Evolutionary conservation across 805 yeast species (phyloP).

Genomic region (Metschnikowia noctiluminum): DNA sequence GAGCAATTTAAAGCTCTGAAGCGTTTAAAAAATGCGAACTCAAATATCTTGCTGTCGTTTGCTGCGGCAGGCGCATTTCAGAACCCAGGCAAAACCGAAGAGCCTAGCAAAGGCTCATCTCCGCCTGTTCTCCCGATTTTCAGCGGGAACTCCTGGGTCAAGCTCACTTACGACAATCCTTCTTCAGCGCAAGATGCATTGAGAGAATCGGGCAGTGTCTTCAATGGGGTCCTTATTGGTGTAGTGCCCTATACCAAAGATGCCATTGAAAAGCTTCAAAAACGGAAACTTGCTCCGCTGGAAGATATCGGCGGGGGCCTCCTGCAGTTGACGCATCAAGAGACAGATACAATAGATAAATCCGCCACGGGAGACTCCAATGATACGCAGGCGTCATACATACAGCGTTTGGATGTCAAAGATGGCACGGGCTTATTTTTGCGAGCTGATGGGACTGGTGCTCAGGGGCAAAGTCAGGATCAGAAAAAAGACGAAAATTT

Average conservation of each 20-base stretch:
- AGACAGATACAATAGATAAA: constrained; percentile 10
- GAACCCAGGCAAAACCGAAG: neutral
- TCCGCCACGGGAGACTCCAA: constrained; percentile 12
- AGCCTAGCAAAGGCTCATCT: neutral
- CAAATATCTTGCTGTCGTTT: constrained; percentile 7
- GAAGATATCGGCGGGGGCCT: constrained; percentile 48
- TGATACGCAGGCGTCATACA: constrained; percentile 21
- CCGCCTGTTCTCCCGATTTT: constrained; percentile 52
- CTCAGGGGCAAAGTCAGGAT: constrained; percentile 18
- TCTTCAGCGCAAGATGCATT: constrained; percentile 79
- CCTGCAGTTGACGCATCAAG: constrained; percentile 9
- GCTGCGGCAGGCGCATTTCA: constrained; percentile 15
- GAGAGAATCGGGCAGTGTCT: constrained; percentile 72
- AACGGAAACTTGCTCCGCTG: constrained; percentile 36
- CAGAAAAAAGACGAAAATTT: constrained; percentile 26
- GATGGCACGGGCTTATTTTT: constrained; percentile 40
- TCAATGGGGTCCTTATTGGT: constrained; percentile 64
- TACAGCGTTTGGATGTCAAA: constrained; percentile 34
- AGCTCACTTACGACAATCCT: constrained; percentile 74
- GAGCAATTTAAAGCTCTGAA: constrained; percentile 58
- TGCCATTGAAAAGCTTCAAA: constrained; percentile 57
- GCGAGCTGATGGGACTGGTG: constrained; percentile 19
- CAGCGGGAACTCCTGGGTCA: constrained; percentile 89
- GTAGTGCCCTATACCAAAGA: constrained; percentile 65
- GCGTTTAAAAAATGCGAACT: constrained; percentile 5